These are phyloP conservation scores for Ganoderma resinaceum DNA, from an alignment of 1,284 basidiomycete species.

Conservation along the genomic window DNA sequence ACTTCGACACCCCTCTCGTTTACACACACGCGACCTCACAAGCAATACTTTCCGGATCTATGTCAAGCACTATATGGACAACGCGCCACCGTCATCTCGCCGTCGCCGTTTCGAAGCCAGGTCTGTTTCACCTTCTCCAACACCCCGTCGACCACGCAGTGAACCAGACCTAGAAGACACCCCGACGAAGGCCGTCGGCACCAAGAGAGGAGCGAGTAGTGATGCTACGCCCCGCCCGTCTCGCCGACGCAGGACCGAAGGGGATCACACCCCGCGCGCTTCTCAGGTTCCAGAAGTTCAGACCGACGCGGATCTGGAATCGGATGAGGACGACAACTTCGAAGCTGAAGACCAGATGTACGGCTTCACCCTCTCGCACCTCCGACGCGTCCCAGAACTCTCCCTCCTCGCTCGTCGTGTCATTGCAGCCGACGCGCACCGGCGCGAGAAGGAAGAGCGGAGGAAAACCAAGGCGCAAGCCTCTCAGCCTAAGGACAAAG, in stretches of 20 bases:
- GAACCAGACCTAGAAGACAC: not conserved
- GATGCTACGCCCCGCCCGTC: slow-evolving; percentile 30
- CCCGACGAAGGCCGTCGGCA: slow-evolving; percentile 5
- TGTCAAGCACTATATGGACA: slow-evolving; percentile 78
- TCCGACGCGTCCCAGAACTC: slow-evolving; percentile 77
- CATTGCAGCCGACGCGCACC: slow-evolving; percentile 61
- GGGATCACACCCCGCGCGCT: not conserved
- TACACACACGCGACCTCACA: slow-evolving; percentile 69
- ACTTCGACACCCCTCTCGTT: slow-evolving; percentile 71
- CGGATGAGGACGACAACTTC: slow-evolving; percentile 24
- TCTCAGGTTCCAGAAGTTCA: not conserved
- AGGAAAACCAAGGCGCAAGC: slow-evolving; percentile 35
- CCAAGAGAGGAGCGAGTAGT: not conserved
- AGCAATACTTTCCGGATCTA: slow-evolving; percentile 75
- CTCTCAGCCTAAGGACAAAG: slow-evolving; percentile 2
- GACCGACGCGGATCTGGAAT: slow-evolving; percentile 26
- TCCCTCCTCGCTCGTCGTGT: slow-evolving; percentile 65
- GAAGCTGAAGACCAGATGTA: slow-evolving; percentile 34
- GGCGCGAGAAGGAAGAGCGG: slow-evolving; percentile 53
- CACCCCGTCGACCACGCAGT: slow-evolving; percentile 10
- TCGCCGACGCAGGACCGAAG: not conserved
- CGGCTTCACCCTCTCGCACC: slow-evolving; percentile 74
- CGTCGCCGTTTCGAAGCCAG: slow-evolving; percentile 12
- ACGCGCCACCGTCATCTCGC: slow-evolving; percentile 37
- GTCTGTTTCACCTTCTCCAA: slow-evolving; percentile 31